phyloP scores from a whole-genome alignment of 2,329 filamentous ascomycete genomes.

The Beauveria brongniartii region DNA sequence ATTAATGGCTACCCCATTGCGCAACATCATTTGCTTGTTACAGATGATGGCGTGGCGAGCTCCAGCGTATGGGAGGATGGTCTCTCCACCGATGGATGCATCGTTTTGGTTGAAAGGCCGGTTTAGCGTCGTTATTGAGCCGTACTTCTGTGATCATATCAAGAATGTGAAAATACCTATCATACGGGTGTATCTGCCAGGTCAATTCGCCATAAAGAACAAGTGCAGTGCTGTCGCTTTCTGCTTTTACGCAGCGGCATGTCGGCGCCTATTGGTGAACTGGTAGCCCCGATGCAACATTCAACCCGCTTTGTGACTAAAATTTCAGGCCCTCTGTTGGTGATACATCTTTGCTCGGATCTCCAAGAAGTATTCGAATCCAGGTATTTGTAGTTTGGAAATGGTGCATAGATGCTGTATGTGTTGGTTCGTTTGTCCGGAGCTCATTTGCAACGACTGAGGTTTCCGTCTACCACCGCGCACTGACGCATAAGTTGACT shows the following conservation, averaged over 20 bases:
- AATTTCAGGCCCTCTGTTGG: background rate
- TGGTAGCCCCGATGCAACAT: background rate
- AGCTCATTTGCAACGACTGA: background rate
- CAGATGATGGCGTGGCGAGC: constrained; percentile 1
- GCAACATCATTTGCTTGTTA: background rate
- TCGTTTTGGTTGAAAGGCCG: background rate
- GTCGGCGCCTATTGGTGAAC: background rate
- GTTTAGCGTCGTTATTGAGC: background rate
- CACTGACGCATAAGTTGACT: background rate
- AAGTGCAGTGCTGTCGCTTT: background rate
- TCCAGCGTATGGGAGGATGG: background rate
- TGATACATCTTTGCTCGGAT: background rate
- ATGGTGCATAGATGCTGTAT: background rate
- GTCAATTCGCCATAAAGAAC: background rate
- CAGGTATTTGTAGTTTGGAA: background rate
- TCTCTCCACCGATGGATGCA: constrained; percentile 1
- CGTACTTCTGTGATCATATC: background rate
- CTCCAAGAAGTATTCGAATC: background rate
- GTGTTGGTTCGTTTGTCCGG: constrained; percentile 1
- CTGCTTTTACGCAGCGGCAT: background rate
- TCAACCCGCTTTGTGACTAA: background rate
- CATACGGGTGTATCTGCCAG: background rate
- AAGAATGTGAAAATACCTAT: background rate
- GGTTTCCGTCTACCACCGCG: background rate
- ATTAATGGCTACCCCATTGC: background rate